phyloP scores from a whole-genome alignment of 2,329 filamentous ascomycete genomes.

The Leptographium procerum region DNA sequence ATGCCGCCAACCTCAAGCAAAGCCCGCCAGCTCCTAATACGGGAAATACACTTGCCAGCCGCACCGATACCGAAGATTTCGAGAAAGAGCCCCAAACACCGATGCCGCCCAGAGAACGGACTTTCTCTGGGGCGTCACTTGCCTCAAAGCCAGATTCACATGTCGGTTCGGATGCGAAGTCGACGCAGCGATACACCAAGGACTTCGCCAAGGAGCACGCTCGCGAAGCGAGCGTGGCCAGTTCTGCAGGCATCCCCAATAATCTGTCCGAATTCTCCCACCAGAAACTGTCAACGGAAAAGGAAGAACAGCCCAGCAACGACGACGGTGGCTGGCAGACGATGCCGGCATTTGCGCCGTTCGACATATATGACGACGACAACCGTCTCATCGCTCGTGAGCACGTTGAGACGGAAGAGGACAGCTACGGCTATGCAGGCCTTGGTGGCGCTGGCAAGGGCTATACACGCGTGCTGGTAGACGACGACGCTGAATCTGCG shows the following conservation, averaged over 20 bases:
- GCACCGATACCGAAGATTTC: background rate
- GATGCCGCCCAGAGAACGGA: constrained; percentile 12
- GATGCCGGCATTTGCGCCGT: constrained; percentile 87
- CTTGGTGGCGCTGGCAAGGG: constrained; percentile 87
- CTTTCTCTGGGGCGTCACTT: background rate
- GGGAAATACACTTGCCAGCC: background rate
- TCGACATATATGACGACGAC: constrained; percentile 93
- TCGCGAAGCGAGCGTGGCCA: constrained; percentile 28
- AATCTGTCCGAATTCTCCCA: constrained; percentile 80
- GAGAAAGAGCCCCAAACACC: constrained; percentile 17
- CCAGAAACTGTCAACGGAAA: constrained; percentile 56
- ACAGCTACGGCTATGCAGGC: constrained; percentile 57
- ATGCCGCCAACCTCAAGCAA: background rate
- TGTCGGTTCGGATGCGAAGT: background rate
- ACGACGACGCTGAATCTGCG: constrained; percentile 86
- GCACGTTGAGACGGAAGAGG: constrained; percentile 56
- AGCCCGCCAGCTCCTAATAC: background rate
- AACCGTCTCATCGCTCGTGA: constrained; percentile 78
- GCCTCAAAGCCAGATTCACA: background rate
- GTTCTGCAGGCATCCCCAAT: constrained; percentile 17
- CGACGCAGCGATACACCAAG: constrained; percentile 7
- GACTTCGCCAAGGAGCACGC: constrained; percentile 19
- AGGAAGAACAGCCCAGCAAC: constrained; percentile 40
- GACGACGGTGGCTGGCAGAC: constrained; percentile 75
- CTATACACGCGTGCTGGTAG: constrained; percentile 88